A percentile compares a stretch with the other conserved stretches of the same genome.
phyloP scores from a whole-genome alignment of 345 rosid species.

The Toxicodendron radicans region DNA sequence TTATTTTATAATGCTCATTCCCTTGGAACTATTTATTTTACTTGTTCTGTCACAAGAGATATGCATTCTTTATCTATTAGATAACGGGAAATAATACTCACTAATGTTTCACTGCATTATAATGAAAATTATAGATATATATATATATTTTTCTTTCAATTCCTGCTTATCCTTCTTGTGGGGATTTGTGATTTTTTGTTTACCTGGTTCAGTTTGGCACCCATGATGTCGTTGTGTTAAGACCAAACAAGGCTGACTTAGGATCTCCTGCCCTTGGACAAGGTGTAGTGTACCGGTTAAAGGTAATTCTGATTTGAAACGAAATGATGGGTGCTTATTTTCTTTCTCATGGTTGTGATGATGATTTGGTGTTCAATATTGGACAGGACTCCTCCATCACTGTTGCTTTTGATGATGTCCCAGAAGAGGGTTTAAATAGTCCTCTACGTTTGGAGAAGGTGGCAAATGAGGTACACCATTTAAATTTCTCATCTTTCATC shows the following conservation, averaged over 20 bases:
- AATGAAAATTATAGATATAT: constrained; percentile 2
- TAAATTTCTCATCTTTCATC: background rate
- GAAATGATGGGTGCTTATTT: background rate
- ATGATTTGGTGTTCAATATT: constrained; percentile 3
- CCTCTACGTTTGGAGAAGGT: constrained; percentile 83
- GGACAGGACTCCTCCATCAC: constrained; percentile 80
- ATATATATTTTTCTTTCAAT: background rate
- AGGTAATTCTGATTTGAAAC: constrained; percentile 40
- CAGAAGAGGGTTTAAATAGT: constrained; percentile 82
- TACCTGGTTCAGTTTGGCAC: constrained; percentile 62
- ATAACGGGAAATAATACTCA: background rate
- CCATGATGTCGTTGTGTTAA: constrained; percentile 87
- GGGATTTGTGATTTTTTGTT: constrained; percentile 1
- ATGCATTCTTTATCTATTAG: constrained; percentile 5
- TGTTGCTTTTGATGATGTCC: constrained; percentile 85
- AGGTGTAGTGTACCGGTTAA: constrained; percentile 89
- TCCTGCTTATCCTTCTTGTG: background rate
- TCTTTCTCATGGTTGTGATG: constrained; percentile 7
- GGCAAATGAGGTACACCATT: constrained; percentile 75
- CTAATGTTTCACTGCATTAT: background rate
- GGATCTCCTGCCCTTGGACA: constrained; percentile 89
- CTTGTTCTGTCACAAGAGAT: constrained; percentile 5
- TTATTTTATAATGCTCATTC: too few relatives aligned
- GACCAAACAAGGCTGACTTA: constrained; percentile 81
- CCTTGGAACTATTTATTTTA: background rate